phyloP scores from a whole-genome alignment of 768 basidiomycete species.

The Trametes sanguinea region DNA sequence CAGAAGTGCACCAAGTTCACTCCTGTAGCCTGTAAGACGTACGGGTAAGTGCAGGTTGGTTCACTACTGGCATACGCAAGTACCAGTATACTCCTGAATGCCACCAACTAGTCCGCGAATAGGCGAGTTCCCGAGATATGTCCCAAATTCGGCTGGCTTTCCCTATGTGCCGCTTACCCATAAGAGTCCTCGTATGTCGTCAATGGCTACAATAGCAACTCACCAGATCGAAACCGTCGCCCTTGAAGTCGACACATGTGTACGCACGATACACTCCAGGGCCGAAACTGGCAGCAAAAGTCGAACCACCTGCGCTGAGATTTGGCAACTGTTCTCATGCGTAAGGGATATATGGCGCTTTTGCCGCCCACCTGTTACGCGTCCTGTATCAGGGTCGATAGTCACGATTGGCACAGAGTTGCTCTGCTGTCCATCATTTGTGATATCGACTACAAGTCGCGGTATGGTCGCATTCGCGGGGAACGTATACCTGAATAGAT shows the following conservation, averaged over 20 bases:
- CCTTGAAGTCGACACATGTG: slow-evolving; percentile 62
- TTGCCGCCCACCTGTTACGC: slow-evolving; percentile 45
- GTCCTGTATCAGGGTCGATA: slow-evolving; percentile 49
- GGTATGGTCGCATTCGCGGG: slow-evolving; percentile 36
- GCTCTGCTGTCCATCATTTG: slow-evolving; percentile 60
- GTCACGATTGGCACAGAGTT: slow-evolving; percentile 49
- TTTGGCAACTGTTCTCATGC: neutral
- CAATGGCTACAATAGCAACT: neutral
- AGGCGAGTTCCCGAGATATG: slow-evolving; percentile 53
- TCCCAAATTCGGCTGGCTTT: slow-evolving; percentile 54
- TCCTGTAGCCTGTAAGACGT: slow-evolving; percentile 41
- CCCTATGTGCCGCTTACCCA: slow-evolving; percentile 17
- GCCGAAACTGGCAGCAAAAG: slow-evolving; percentile 60
- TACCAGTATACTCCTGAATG: slow-evolving; percentile 52
- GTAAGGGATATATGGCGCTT: neutral
- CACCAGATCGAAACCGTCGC: slow-evolving; percentile 41
- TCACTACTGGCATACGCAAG: slow-evolving; percentile 1
- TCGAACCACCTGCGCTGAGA: slow-evolving; percentile 35
- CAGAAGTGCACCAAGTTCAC: slow-evolving; percentile 55
- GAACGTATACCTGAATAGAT: slow-evolving; percentile 32
- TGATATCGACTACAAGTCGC: slow-evolving; percentile 59
- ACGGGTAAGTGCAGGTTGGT: neutral
- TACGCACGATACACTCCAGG: slow-evolving; percentile 59
- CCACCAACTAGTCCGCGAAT: slow-evolving; percentile 48
- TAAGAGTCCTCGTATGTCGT: neutral